These are phyloP conservation scores for Prototheca wickerhamii DNA, from an alignment of 163 green algal species.

Conservation along the genomic window DNA sequence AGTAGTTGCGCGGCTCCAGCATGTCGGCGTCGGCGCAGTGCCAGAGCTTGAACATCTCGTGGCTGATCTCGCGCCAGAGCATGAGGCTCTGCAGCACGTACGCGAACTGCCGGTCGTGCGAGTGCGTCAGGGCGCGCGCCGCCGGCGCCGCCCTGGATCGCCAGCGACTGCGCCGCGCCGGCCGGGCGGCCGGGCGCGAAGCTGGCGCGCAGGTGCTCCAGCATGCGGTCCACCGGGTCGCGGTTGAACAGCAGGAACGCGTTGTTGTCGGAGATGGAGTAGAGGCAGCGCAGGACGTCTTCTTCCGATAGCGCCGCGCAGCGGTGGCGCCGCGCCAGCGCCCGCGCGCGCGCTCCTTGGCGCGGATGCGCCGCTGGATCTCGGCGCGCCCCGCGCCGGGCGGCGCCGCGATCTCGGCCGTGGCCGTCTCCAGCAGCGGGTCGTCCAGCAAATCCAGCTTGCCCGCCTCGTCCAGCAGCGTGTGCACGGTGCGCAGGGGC, in stretches of 20 bases:
- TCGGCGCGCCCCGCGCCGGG: slow-evolving; percentile 42
- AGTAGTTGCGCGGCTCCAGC: slow-evolving; percentile 61
- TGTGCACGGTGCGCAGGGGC: slow-evolving; percentile 64
- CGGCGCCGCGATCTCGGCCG: slow-evolving; percentile 68
- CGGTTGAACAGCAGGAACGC: slow-evolving; percentile 87
- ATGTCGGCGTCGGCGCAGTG: slow-evolving; percentile 84
- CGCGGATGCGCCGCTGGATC: slow-evolving; percentile 73
- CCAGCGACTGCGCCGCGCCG: slow-evolving; percentile 27
- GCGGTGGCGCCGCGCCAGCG: slow-evolving; percentile 43
- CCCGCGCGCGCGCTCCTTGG: slow-evolving; percentile 71
- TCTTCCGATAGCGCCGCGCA: slow-evolving; percentile 38
- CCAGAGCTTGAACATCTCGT: slow-evolving; percentile 81
- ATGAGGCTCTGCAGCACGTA: slow-evolving; percentile 84
- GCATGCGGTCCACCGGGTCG: slow-evolving; percentile 74
- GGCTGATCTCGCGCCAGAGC: slow-evolving; percentile 59
- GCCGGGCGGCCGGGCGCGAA: neutral
- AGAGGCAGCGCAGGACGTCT: slow-evolving; percentile 75
- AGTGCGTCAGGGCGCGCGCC: slow-evolving; percentile 88
- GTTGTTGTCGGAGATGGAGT: slow-evolving; percentile 91
- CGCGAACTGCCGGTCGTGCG: slow-evolving; percentile 61
- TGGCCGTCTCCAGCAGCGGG: slow-evolving; percentile 62
- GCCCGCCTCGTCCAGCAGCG: slow-evolving; percentile 55
- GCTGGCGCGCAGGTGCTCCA: slow-evolving; percentile 12
- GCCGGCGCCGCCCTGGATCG: slow-evolving; percentile 39
- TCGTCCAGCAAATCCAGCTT: slow-evolving; percentile 69